Evolutionary conservation across 2,329 filamentous ascomycete genomes (phyloP), one percentile per base, ranked within the genome.

Genomic region (Beauveria australis): DNA sequence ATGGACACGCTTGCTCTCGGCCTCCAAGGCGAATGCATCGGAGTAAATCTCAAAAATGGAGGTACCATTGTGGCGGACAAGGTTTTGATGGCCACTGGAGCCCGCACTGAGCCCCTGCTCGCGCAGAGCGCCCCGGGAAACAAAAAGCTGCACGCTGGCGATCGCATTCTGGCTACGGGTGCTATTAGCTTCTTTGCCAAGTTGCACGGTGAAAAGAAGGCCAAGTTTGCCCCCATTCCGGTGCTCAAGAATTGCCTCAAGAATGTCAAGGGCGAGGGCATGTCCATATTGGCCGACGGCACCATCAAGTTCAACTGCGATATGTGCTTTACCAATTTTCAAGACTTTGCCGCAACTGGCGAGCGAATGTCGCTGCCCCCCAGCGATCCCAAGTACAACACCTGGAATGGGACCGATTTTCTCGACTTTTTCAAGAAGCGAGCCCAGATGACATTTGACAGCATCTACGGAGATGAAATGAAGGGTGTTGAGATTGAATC

Each of bases 281-380:
- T 77, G 74, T 76, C 74, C 8, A 76, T 76, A 16, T 79, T 79
- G 9, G 64, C 69, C 3, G 73, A 79, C 37, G 78, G 80, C 1
- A 73, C 80, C 2, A 75, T 87, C 62, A 87, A 87, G 68, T 84
- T 85, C 72, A 86, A 84, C 62, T 83, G 83, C 66, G 77, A 84
- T 54, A 76, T 79, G 22, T 83, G 81, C 59, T 81, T 86, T 66
- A 82, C 77, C 46, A 85, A 86, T 67, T 80, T 76, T 7, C 68
- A 76, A 26, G 72, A 71, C 0, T 76, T 77, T 63, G 76, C 79
- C 0, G 59, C 71, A 2, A 79, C 78, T 2, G 80, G 81, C 2
- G 76, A 79, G 62, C 71, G 69, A 53, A 81, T 87, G 65, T 84
- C 82, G 1, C 71, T 79, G 1, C 81, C 81, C 0, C 79, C 79